Evolutionary conservation across 306 rosid genomes (phyloP).

Genomic region (Sophora flavescens): DNA sequence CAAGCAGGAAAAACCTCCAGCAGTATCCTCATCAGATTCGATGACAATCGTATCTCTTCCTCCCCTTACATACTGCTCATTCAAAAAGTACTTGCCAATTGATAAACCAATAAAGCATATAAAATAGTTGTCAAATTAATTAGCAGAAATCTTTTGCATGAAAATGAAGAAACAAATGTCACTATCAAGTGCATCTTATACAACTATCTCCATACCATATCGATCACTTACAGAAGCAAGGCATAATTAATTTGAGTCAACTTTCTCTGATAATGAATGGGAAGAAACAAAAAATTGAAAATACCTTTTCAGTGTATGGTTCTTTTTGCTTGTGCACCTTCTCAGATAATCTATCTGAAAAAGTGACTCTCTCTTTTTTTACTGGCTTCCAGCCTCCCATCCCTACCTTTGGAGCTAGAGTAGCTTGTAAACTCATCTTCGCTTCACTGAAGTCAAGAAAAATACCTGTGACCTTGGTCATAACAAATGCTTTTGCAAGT

Average conservation of each 20-base stretch:
- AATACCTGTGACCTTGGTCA: constrained; percentile 29
- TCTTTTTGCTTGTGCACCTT: constrained; percentile 56
- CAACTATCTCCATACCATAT: constrained; percentile 1
- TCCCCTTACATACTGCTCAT: constrained; percentile 56
- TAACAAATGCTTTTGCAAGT: constrained; percentile 31
- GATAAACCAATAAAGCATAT: constrained; percentile 31
- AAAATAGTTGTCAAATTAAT: constrained; percentile 15
- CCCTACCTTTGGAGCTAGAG: constrained; percentile 58
- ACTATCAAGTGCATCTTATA: constrained; percentile 42
- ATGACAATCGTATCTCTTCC: constrained; percentile 71
- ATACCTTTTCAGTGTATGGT: constrained; percentile 58
- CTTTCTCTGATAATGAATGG: constrained; percentile 26
- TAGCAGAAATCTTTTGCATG: constrained; percentile 38
- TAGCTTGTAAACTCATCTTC: constrained; percentile 49
- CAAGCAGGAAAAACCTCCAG: constrained; percentile 76
- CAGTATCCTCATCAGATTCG: constrained; percentile 88
- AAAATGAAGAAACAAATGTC: constrained; percentile 32
- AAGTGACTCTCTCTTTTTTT: constrained; percentile 56
- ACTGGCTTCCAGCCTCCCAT: constrained; percentile 76
- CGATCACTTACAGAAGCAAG: constrained; percentile 24
- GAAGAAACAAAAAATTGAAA: constrained; percentile 12
- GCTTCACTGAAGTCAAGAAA: constrained; percentile 60
- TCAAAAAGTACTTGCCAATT: constrained; percentile 34
- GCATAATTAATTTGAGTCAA: constrained; percentile 16
- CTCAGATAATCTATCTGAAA: constrained; percentile 48